These are phyloP conservation scores for Microstroma glucosiphilum DNA, from an alignment of 1,284 basidiomycete genomes.

Conservation along the genomic window DNA sequence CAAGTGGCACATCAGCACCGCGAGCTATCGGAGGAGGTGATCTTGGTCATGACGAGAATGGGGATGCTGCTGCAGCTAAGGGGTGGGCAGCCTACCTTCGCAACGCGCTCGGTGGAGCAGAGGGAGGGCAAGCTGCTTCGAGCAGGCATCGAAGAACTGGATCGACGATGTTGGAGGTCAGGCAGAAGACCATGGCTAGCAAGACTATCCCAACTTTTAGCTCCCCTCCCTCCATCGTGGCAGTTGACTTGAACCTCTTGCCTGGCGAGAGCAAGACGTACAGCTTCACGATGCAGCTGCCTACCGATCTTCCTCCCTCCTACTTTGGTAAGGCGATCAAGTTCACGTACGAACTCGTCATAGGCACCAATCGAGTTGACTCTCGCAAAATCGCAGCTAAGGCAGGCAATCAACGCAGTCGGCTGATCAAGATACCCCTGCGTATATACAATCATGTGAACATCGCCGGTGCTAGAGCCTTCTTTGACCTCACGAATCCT, in stretches of 20 bases:
- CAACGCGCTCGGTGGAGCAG: slow-evolving; percentile 13
- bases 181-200: slow-evolving; percentile 41
- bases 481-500: slow-evolving; percentile 53
- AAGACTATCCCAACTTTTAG: slow-evolving; percentile 70
- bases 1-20: slow-evolving; percentile 14
- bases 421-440: slow-evolving; percentile 80
- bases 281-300: slow-evolving; percentile 30
- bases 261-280: slow-evolving; percentile 74
- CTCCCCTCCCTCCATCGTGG: slow-evolving; percentile 73
- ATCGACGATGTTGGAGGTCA: slow-evolving; percentile 61
- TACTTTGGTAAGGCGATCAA: slow-evolving; percentile 74
- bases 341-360: slow-evolving; percentile 80
- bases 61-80: slow-evolving; percentile 1
- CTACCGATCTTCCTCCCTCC: slow-evolving; percentile 76
- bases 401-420: slow-evolving; percentile 56
- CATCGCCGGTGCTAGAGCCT: slow-evolving; percentile 49
- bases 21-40: slow-evolving; percentile 39
- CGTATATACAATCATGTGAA: slow-evolving; percentile 74
- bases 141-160: slow-evolving; percentile 50
- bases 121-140: not conserved
- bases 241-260: slow-evolving; percentile 67
- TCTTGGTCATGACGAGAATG: slow-evolving; percentile 24
- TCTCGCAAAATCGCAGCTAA: not conserved
- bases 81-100: slow-evolving; percentile 23
- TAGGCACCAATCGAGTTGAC: slow-evolving; percentile 68